Evolutionary conservation across 345 rosid genomes (phyloP).

Genomic region (Euphorbia tirucalli): DNA sequence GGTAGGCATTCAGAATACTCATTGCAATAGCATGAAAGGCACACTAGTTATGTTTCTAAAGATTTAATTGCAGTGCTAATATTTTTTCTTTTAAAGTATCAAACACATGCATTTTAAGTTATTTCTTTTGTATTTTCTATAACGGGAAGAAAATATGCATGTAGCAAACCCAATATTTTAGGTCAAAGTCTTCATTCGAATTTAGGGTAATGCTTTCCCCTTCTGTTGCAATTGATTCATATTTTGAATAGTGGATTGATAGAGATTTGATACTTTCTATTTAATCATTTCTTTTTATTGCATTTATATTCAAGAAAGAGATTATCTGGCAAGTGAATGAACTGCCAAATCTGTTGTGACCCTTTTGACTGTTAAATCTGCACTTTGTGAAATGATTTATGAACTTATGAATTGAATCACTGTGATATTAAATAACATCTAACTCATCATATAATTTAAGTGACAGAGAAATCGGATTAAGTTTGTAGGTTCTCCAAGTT

Average conservation of each 20-base stretch:
- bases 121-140: neutral
- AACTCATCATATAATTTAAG: neutral
- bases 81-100: neutral
- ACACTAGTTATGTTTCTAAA: neutral
- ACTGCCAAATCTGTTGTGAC: too few species aligned
- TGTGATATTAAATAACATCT: neutral
- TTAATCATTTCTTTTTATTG: neutral
- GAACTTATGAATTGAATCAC: neutral
- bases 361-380: neutral
- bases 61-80: neutral
- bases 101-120: neutral
- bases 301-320: neutral
- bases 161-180: neutral
- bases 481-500: neutral
- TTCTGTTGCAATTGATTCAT: neutral
- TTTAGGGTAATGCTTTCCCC: neutral
- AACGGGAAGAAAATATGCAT: neutral
- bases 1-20: conserved; percentile 11
- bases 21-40: neutral
- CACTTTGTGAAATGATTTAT: neutral
- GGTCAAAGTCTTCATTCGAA: neutral
- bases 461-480: neutral
- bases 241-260: neutral
- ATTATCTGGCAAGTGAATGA: neutral
- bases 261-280: neutral